Evolutionary conservation across 257 asterid species (phyloP), one percentile per base, ranked within the genome.

Genomic region (Avicennia marina): DNA sequence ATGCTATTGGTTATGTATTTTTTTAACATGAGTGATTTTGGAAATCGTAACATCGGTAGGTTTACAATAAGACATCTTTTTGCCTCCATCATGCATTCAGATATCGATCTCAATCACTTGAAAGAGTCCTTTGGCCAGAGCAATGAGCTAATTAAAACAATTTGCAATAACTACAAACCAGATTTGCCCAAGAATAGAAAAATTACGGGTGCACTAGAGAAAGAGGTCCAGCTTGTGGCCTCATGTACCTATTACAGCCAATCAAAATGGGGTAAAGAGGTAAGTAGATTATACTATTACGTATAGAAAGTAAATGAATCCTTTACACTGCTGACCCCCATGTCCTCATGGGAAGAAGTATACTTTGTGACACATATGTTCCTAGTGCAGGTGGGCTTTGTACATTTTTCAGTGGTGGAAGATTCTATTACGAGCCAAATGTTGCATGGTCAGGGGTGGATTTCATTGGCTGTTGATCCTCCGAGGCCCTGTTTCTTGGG

Each of bases 181-280:
- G 32, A 58, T 15, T 53, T 41, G 18, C 27, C 58, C 24, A 52
- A 59, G 47, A 36, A 66, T 13, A 67, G 72, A 67, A 58, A 55
- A 61, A 51, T 63, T 19, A 47, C 65, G 16, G 66, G 10, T 6
- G 39, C 53, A 40, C 36, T 60, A 63, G 56, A 60, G 15, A 50
- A 68, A 51, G 83, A 72, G 66, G 53, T 67, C 41, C 59, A 64
- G 18, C 13, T 70, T 42, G 17, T 85, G 29, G 94, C 86, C 26
- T 81, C 84, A 2, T 71, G 86, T 53, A 29, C 69, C 44, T 85
- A 64, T 58, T 87, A 83, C 36, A 54, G 63, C 34, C 56, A 60
- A n/a, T 61, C 85, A 11, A 55, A 73, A 53, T 85, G 95, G 90
- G 90, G 90, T 45, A 22, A 66, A 54, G 68, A 82, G 85, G 90